Percentiles rank a stretch among this genome's conserved stretches.
Evolutionary conservation across 2,329 filamentous ascomycete genomes (phyloP).

Genomic region (Karstenula rhodostoma): DNA sequence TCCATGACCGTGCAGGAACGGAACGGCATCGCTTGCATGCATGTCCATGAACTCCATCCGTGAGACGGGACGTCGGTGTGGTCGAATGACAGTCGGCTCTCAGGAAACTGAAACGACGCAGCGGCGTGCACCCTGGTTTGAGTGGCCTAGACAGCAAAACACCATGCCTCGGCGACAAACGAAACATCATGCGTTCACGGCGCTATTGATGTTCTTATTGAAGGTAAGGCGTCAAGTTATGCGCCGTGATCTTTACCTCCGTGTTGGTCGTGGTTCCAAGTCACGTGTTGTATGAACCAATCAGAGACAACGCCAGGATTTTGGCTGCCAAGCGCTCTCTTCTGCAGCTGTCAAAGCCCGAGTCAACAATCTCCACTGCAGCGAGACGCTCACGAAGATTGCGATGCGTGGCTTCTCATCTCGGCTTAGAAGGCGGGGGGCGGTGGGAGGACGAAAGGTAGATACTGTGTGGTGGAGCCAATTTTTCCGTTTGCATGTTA

Average conservation of each 20-base stretch:
- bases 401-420: conserved; percentile 2
- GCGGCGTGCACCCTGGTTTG: background rate
- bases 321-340: no score
- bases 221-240: conserved; percentile 1
- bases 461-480: conserved; percentile 5
- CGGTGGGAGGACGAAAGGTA: background rate
- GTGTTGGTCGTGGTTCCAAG: no score
- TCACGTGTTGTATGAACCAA: no score
- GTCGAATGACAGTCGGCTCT: conserved; percentile 7
- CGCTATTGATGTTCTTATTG: background rate
- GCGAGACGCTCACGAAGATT: conserved; percentile 5
- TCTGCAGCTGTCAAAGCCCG: background rate
- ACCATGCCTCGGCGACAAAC: conserved; percentile 11
- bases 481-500: conserved; percentile 14
- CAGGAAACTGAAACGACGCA: conserved; percentile 10
- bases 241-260: background rate
- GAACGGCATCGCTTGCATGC: conserved; percentile 9
- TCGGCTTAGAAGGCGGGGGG: conserved; percentile 3
- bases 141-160: background rate
- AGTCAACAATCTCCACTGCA: conserved; percentile 3
- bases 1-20: background rate
- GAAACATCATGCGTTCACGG: conserved; percentile 9
- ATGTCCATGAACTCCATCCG: conserved; percentile 5
- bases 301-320: no score
- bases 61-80: background rate